phyloP scores from a whole-genome alignment of 2,329 filamentous ascomycete species.

The Grosmannia serpens region DNA sequence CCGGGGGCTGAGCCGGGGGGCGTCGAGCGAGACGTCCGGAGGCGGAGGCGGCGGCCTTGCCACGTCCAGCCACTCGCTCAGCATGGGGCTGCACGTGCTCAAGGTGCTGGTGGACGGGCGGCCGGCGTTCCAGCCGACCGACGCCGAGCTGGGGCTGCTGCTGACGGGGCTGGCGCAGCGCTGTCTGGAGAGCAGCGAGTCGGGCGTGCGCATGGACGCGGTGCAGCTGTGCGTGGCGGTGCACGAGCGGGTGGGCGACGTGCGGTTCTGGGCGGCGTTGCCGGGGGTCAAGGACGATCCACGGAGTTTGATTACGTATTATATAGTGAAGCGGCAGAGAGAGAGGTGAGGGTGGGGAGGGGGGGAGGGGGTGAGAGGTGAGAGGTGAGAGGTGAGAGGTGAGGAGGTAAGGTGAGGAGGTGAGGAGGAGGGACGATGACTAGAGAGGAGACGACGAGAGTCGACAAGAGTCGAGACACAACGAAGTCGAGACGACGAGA shows the following conservation, averaged over 20 bases:
- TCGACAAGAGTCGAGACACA: not conserved
- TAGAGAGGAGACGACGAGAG: not conserved
- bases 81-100: constrained; percentile 54
- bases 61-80: constrained; percentile 32
- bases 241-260: constrained; percentile 50
- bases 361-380: not conserved
- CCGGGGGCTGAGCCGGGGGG: constrained; percentile 32
- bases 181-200: constrained; percentile 49
- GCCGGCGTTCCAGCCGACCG: constrained; percentile 35
- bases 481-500: not conserved
- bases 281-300: constrained; percentile 57
- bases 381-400: not conserved
- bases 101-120: constrained; percentile 43
- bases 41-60: not conserved
- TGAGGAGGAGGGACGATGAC: not conserved
- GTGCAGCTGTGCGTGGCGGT: constrained; percentile 67
- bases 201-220: constrained; percentile 60
- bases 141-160: constrained; percentile 37
- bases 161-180: constrained; percentile 40
- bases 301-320: constrained; percentile 69
- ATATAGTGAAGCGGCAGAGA: constrained; percentile 60
- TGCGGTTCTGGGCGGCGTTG: constrained; percentile 56
- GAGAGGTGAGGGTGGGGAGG: constrained; percentile 22
- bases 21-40: constrained; percentile 9
- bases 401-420: not conserved